These are phyloP conservation scores for Solanum medicagineum DNA, from an alignment of 257 asterid genomes.

Conservation along the genomic window DNA sequence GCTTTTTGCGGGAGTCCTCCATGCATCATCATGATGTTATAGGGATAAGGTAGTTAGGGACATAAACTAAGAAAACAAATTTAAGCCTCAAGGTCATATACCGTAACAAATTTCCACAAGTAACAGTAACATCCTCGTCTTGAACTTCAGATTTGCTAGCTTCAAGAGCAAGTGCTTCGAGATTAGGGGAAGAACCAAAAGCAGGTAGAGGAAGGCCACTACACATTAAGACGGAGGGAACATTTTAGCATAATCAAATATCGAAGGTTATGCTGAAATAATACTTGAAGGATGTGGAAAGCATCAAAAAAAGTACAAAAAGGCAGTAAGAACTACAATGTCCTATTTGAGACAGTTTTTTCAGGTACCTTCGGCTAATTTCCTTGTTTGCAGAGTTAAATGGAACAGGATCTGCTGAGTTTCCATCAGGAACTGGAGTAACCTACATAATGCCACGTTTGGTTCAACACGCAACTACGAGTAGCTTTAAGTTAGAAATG, in stretches of 20 bases:
- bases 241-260: background rate
- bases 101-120: conserved; percentile 44
- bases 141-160: conserved; percentile 48
- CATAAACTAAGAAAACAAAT: background rate
- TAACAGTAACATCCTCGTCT: conserved; percentile 38
- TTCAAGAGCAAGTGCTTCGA: conserved; percentile 91
- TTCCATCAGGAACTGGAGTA: conserved; percentile 48
- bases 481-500: background rate
- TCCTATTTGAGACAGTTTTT: background rate
- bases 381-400: conserved; percentile 43
- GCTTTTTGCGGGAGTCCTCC: background rate
- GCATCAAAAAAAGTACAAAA: background rate
- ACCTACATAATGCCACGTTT: conserved; percentile 35
- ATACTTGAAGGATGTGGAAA: background rate
- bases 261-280: background rate
- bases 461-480: background rate
- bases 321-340: background rate
- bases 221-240: conserved; percentile 4
- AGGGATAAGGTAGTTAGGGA: background rate
- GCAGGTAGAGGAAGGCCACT: conserved; percentile 97
- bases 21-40: background rate
- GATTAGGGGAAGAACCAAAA: conserved; percentile 97
- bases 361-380: conserved; percentile 17
- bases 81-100: conserved; percentile 17
- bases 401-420: conserved; percentile 39